Conservation (phyloP, 2,329 filamentous ascomycete species). For the Penicillium sp. region DNA sequence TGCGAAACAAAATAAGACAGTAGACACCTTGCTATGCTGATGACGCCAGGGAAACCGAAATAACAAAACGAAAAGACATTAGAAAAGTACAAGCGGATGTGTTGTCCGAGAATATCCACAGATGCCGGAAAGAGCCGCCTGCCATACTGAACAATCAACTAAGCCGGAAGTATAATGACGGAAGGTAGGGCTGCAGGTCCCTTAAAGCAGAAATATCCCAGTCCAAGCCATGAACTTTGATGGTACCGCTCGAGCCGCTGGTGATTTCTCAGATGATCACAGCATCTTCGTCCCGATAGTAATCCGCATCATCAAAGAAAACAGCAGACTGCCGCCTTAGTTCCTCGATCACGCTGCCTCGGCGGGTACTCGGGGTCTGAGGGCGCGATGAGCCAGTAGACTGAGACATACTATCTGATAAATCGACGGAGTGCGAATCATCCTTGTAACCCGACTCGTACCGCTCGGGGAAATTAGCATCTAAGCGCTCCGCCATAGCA, state of each 20-base stretch:
- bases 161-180: conserved; percentile 13
- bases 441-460: conserved; percentile 20
- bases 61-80: background rate
- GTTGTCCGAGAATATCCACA: conserved; percentile 2
- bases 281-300: conserved; percentile 32
- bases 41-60: background rate
- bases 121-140: conserved; percentile 17
- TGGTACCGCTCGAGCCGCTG: conserved; percentile 17
- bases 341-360: conserved; percentile 43
- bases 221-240: conserved; percentile 13
- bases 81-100: background rate
- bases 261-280: conserved; percentile 19
- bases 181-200: conserved; percentile 16
- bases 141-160: conserved; percentile 14
- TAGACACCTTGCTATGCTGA: conserved; percentile 11
- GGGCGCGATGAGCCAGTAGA: conserved; percentile 23
- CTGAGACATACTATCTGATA: conserved; percentile 25
- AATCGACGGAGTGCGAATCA: conserved; percentile 25
- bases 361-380: conserved; percentile 23
- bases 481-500: conserved; percentile 25
- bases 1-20: background rate
- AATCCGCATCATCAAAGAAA: conserved; percentile 46
- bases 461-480: conserved; percentile 31
- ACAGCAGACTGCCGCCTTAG: conserved; percentile 48
- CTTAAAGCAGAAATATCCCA: conserved; percentile 13